These are phyloP conservation scores for Thielaviopsis populi DNA, from an alignment of 2,329 filamentous ascomycete genomes.

Conservation along the genomic window DNA sequence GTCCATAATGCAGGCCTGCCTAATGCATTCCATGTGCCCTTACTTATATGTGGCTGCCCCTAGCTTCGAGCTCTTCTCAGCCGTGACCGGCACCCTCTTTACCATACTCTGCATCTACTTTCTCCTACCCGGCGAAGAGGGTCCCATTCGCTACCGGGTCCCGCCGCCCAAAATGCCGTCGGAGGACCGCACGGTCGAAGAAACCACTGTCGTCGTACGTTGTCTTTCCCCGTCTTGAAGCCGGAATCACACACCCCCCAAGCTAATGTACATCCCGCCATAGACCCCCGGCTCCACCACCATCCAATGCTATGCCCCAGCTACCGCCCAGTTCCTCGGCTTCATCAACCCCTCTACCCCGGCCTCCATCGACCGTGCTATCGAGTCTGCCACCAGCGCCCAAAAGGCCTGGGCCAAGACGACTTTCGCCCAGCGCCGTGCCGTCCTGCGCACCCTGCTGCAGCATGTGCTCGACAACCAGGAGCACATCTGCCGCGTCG, in stretches of 20 bases:
- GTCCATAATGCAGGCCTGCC: too few relatives aligned
- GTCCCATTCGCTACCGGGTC: constrained; percentile 44
- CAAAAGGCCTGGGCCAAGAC: constrained; percentile 67
- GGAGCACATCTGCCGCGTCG: constrained; percentile 68
- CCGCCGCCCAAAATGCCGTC: constrained; percentile 46
- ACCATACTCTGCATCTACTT: constrained; percentile 23
- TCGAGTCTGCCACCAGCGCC: constrained; percentile 57
- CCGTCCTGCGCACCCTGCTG: constrained; percentile 66
- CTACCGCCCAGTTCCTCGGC: constrained; percentile 72
- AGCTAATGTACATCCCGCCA: not conserved
- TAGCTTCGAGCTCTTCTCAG: constrained; percentile 22
- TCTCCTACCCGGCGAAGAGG: constrained; percentile 23
- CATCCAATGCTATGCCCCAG: constrained; percentile 77
- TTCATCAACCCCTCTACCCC: constrained; percentile 61
- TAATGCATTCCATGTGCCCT: not conserved
- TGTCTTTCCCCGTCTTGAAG: not conserved
- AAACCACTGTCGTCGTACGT: constrained; percentile 44
- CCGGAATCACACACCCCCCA: not conserved
- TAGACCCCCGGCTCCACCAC: constrained; percentile 46
- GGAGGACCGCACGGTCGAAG: constrained; percentile 41
- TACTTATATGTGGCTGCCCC: constrained; percentile 4
- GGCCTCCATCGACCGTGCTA: constrained; percentile 62
- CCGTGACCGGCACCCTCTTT: constrained; percentile 23
- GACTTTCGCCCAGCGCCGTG: constrained; percentile 59
- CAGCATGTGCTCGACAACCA: constrained; percentile 79